Evolutionary conservation across 2,329 filamentous ascomycete species (phyloP).

Genomic region (Alternaria arborescens): DNA sequence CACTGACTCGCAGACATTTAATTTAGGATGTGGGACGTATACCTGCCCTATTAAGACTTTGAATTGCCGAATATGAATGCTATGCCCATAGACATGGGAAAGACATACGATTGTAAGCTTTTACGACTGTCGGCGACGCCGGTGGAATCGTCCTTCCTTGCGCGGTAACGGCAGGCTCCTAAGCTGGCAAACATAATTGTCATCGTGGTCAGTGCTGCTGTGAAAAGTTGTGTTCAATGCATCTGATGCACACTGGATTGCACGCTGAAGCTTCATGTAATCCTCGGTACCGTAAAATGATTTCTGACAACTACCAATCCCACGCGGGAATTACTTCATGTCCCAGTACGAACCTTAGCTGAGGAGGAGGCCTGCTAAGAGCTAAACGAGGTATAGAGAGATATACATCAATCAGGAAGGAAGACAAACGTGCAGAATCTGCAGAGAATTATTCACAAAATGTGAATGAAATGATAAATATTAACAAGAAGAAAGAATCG

Average conservation of each 20-base stretch:
- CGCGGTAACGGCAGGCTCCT: background rate
- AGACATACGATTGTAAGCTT: slow-evolving; percentile 3
- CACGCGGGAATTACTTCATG: background rate
- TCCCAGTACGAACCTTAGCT: background rate
- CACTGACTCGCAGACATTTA: slow-evolving; percentile 6
- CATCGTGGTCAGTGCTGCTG: background rate
- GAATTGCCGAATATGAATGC: background rate
- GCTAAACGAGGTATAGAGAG: background rate
- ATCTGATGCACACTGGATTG: background rate
- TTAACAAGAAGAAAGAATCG: background rate
- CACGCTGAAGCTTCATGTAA: background rate
- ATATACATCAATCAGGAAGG: background rate
- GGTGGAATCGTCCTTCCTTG: background rate
- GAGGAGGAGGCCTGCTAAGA: background rate
- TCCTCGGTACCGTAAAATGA: background rate
- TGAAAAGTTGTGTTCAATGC: background rate
- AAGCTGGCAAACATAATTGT: background rate
- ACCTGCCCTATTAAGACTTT: slow-evolving; percentile 1
- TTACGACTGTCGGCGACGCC: background rate
- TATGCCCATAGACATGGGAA: background rate
- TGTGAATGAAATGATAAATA: background rate
- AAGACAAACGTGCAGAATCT: background rate
- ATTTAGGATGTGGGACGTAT: background rate
- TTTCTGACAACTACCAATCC: background rate
- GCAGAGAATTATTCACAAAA: background rate